phyloP scores from a whole-genome alignment of 1,284 basidiomycete genomes.

The Trichosporon coremiiforme region DNA sequence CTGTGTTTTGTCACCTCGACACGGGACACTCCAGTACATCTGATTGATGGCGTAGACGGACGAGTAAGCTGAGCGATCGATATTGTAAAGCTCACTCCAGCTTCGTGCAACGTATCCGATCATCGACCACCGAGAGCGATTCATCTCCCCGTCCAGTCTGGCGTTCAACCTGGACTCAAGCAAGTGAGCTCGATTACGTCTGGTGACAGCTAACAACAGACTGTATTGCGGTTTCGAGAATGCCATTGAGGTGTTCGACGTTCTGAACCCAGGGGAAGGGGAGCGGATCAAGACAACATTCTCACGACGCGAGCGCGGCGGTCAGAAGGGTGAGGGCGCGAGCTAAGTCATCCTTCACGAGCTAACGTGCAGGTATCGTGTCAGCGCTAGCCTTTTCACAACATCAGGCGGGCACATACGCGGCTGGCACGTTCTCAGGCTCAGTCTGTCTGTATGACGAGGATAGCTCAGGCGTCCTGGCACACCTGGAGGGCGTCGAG shows the following conservation, averaged over 20 bases:
- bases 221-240: slow-evolving; percentile 87
- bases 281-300: slow-evolving; percentile 72
- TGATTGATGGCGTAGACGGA: slow-evolving; percentile 75
- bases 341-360: too few species aligned
- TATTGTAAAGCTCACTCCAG: slow-evolving; percentile 57
- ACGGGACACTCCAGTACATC: slow-evolving; percentile 75
- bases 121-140: slow-evolving; percentile 83
- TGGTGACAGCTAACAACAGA: slow-evolving; percentile 56
- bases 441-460: slow-evolving; percentile 78
- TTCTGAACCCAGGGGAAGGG: slow-evolving; percentile 55
- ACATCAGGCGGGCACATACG: slow-evolving; percentile 69
- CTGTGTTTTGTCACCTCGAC: slow-evolving; percentile 81
- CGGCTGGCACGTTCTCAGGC: slow-evolving; percentile 64
- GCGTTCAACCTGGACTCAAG: slow-evolving; percentile 71
- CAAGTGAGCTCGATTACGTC: slow-evolving; percentile 60
- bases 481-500: slow-evolving; percentile 65
- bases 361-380: slow-evolving; percentile 67
- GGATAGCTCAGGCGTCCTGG: slow-evolving; percentile 61
- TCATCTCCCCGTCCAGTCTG: slow-evolving; percentile 78
- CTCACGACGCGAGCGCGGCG: slow-evolving; percentile 75
- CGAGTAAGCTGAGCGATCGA: slow-evolving; percentile 60
- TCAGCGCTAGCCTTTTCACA: slow-evolving; percentile 77
- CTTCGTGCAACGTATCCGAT: slow-evolving; percentile 87
- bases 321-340: slow-evolving; percentile 69
- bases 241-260: slow-evolving; percentile 84